A percentile compares a stretch with the other conserved stretches of the same genome.
Evolutionary conservation across 2,329 filamentous ascomycete species (phyloP).

Genomic region (Fusarium lateritium): DNA sequence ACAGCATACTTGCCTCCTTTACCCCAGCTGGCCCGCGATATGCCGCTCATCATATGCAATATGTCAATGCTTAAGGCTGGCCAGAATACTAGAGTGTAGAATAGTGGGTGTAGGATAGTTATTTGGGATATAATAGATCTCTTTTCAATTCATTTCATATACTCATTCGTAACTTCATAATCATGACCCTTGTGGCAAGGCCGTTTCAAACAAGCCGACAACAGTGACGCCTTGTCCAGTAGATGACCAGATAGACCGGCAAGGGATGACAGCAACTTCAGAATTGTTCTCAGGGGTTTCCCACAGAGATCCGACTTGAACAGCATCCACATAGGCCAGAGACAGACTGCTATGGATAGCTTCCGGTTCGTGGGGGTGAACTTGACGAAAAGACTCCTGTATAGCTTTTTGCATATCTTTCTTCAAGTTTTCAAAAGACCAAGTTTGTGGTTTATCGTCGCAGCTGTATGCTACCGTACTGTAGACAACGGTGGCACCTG

Average conservation of each 20-base stretch:
- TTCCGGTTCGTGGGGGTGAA: constrained; percentile 33
- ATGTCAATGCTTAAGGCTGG: constrained; percentile 31
- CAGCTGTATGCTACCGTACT: constrained; percentile 47
- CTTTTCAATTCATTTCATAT: constrained; percentile 8
- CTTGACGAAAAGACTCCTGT: constrained; percentile 41
- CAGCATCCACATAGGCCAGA: constrained; percentile 53
- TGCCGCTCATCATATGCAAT: constrained; percentile 48
- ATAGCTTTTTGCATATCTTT: constrained; percentile 41
- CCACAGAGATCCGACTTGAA: constrained; percentile 39
- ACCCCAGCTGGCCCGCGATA: constrained; percentile 66
- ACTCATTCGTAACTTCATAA: constrained; percentile 23
- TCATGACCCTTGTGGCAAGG: constrained; percentile 26
- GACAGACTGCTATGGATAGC: constrained; percentile 45
- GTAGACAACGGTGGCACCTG: constrained; percentile 49
- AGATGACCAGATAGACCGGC: constrained; percentile 55
- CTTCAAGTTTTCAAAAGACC: constrained; percentile 25
- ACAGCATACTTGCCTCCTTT: constrained; percentile 64
- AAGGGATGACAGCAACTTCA: constrained; percentile 52
- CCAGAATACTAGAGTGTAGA: background rate
- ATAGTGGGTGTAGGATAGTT: background rate
- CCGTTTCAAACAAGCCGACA: constrained; percentile 53
- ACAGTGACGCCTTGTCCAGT: constrained; percentile 52
- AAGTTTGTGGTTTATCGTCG: background rate
- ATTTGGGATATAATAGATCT: background rate
- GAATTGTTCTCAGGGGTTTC: constrained; percentile 2